These are phyloP conservation scores for Fusarium piperis DNA, from an alignment of 2,329 filamentous ascomycete species.

Conservation along the genomic window DNA sequence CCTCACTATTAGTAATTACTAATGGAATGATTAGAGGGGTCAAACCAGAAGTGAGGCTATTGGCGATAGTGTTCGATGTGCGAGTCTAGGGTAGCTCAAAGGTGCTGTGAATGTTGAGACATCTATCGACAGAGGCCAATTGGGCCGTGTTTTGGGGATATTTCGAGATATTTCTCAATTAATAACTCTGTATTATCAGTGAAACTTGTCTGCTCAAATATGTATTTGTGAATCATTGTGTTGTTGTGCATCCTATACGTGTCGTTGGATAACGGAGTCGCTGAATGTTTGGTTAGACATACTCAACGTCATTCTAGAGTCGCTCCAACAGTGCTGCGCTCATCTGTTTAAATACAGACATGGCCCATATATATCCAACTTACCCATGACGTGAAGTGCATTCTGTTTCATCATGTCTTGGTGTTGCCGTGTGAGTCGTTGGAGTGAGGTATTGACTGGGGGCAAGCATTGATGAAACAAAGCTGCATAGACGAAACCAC, in stretches of 20 bases:
- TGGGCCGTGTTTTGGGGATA: background rate
- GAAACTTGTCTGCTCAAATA: rapidly evolving
- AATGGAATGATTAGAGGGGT: background rate
- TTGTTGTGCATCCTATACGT: background rate
- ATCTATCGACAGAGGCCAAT: background rate
- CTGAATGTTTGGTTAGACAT: rapidly evolving
- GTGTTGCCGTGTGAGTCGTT: background rate
- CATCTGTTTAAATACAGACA: too few relatives aligned
- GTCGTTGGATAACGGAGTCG: background rate
- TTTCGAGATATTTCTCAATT: background rate
- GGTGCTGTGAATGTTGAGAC: background rate
- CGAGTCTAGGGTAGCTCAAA: background rate
- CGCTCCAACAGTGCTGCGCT: too few relatives aligned
- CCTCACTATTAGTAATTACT: background rate
- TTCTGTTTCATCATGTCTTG: background rate
- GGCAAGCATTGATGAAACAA: background rate
- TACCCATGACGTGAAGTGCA: background rate
- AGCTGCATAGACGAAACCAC: background rate
- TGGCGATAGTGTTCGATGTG: background rate
- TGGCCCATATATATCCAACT: background rate
- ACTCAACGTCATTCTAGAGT: background rate
- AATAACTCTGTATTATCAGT: background rate
- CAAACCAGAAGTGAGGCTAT: background rate
- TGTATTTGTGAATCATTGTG: background rate
- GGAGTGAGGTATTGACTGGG: background rate